These are phyloP conservation scores for Madurella fahalii DNA, from an alignment of 2,329 filamentous ascomycete genomes.

Conservation along the genomic window DNA sequence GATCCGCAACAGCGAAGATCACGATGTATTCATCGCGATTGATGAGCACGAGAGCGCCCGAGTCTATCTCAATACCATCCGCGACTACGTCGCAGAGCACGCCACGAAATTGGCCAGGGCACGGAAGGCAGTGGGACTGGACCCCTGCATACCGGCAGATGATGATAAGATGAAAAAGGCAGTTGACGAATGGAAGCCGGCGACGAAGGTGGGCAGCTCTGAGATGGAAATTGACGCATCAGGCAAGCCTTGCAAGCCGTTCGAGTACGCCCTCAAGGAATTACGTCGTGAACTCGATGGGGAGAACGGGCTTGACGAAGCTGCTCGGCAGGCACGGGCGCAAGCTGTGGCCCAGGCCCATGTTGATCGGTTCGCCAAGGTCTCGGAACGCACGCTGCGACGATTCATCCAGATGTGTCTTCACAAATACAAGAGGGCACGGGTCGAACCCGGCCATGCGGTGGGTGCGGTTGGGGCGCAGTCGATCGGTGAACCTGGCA, in stretches of 20 bases:
- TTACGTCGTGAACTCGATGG: slow-evolving; percentile 10
- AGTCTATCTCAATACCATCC: slow-evolving; percentile 74
- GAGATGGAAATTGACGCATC: slow-evolving; percentile 22
- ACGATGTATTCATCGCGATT: slow-evolving; percentile 57
- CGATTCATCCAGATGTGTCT: slow-evolving; percentile 79
- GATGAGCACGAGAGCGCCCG: slow-evolving; percentile 80
- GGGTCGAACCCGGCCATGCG: slow-evolving; percentile 90
- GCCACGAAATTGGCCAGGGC: slow-evolving; percentile 57
- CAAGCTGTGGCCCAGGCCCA: slow-evolving; percentile 29
- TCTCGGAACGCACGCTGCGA: slow-evolving; percentile 69
- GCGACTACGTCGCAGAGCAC: slow-evolving; percentile 62
- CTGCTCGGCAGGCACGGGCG: slow-evolving; percentile 28
- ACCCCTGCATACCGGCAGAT: slow-evolving; percentile 28
- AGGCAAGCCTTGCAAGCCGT: slow-evolving; percentile 2
- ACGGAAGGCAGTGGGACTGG: slow-evolving; percentile 49
- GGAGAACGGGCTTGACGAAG: slow-evolving; percentile 22
- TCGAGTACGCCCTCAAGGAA: slow-evolving; percentile 11
- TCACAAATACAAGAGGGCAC: slow-evolving; percentile 84
- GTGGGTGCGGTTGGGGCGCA: slow-evolving; percentile 95
- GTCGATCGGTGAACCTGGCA: slow-evolving; percentile 96
- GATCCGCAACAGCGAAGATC: slow-evolving; percentile 28
- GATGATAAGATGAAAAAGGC: slow-evolving; percentile 27
- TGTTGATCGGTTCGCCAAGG: slow-evolving; percentile 73
- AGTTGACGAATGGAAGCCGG: slow-evolving; percentile 16
- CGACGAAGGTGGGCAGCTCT: background rate